Percentiles rank a stretch among this genome's conserved stretches.
Conservation (phyloP, 768 basidiomycete genomes). For the Tricholoma furcatifolium region DNA sequence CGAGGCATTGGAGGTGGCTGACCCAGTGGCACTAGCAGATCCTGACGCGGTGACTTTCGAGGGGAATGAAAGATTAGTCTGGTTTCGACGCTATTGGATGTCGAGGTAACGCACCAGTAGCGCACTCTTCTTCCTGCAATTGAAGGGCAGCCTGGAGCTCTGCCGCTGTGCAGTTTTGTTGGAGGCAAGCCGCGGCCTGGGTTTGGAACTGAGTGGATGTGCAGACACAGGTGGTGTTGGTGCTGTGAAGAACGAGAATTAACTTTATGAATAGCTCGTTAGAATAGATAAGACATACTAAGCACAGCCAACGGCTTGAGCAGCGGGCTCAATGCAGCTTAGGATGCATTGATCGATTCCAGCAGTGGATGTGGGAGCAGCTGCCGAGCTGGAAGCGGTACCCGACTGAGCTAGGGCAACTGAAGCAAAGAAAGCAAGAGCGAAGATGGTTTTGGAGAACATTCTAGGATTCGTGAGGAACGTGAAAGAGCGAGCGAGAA, state of each 20-base stretch:
- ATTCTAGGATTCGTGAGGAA: constrained; percentile 1
- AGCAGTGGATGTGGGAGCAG: background rate
- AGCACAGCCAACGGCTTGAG: background rate
- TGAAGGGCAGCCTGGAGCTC: constrained; percentile 11
- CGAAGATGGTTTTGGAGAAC: constrained; percentile 11
- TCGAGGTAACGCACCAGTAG: constrained; percentile 1
- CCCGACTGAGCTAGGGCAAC: constrained; percentile 4
- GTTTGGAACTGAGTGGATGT: constrained; percentile 15
- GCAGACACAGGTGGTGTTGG: constrained; percentile 17
- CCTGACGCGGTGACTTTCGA: background rate
- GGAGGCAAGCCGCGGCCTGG: constrained; percentile 16
- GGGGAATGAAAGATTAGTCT: background rate
- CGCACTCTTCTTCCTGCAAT: constrained; percentile 13
- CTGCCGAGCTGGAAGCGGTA: background rate
- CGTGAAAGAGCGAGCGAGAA: background rate
- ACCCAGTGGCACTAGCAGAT: background rate
- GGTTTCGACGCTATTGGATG: background rate
- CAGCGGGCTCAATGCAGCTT: constrained; percentile 10
- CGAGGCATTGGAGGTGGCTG: background rate
- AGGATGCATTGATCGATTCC: constrained; percentile 10
- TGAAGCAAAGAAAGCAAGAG: constrained; percentile 5
- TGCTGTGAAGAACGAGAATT: background rate
- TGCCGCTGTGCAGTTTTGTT: constrained; percentile 7
- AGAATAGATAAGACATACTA: background rate
- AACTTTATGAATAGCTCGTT: background rate